Evolutionary conservation across 2,329 filamentous ascomycete species (phyloP), one percentile per base, ranked within the genome.

Genomic region (Apiospora hydei): DNA sequence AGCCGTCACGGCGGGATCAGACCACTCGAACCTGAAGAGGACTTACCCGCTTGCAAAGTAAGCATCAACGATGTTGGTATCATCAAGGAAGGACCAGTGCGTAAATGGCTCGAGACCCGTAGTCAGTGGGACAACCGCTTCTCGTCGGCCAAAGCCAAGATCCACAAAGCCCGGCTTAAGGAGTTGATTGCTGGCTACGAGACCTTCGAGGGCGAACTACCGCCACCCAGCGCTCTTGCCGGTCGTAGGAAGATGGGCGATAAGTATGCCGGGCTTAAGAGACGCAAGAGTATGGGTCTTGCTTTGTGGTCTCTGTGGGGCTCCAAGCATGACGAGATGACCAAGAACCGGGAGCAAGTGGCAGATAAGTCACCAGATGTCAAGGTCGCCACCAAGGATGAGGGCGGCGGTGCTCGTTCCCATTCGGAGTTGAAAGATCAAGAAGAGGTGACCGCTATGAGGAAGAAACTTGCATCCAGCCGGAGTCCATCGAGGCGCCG

Each of bases 201-300:
- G 69, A 86, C 89, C 0, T 94, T 94, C 1, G 84, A 87, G 2
- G 93, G 91, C 0, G 96, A 98, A 80, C 85, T 84, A 0, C 96
- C 96, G 1, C 96, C 96, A 1, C 93, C 95, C 0, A 94, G 93
- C 61, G 94, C 96, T 0, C 83, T 98, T 13, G 95, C 93, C 1
- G 93, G 93, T 0, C 86, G 94, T 72, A 87, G 91, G 72, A 87
- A 86, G 74, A 83, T 84, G 47, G 81, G 85, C 67, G 78, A 85
- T 73, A 83, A 84, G 69, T 76, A 84, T 75, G 81, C 85, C n/a
- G 86, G 87, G 74, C 86, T 85, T 76, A 87, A 88, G 79, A 90
- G 86, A 81, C 87, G 83, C 75, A 69, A 69, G 68, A 57, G 68
- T 34, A 38, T 57, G 47, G 94, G 93, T 10, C 85, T 69, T 57